phyloP scores from a whole-genome alignment of 176 grass and related monocot genomes.

The Leersia perrieri region DNA sequence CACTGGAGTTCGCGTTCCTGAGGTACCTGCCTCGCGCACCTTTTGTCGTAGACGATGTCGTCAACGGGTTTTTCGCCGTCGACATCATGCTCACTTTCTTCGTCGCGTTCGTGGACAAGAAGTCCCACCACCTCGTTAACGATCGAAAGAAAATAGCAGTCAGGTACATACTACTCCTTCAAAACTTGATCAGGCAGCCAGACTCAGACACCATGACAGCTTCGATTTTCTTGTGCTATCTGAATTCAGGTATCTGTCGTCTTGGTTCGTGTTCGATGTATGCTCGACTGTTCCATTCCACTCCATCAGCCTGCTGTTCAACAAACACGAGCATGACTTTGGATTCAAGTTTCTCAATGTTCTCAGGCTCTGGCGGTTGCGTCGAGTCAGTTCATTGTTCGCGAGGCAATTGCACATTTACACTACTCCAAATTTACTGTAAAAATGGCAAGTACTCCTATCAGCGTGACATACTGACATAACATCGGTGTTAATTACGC shows the following conservation, averaged over 20 bases:
- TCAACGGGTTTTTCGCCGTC: conserved; percentile 60
- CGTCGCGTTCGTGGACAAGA: conserved; percentile 59
- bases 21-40: conserved; percentile 59
- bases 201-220: background rate
- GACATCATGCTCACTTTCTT: conserved; percentile 80
- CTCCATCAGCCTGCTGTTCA: conserved; percentile 47
- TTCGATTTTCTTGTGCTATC: background rate
- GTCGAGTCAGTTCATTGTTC: conserved; percentile 61
- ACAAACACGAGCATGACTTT: conserved; percentile 37
- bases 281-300: conserved; percentile 68
- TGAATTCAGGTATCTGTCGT: conserved; percentile 56
- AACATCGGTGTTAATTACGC: no score
- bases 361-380: conserved; percentile 62
- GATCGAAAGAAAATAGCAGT: conserved; percentile 63
- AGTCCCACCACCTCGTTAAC: conserved; percentile 46
- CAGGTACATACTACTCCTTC: conserved; percentile 19
- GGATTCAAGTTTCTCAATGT: conserved; percentile 59
- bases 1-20: conserved; percentile 74
- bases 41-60: conserved; percentile 57
- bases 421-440: background rate
- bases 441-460: background rate
- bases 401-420: conserved; percentile 32
- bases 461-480: background rate
- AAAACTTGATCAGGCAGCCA: background rate
- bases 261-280: conserved; percentile 69